Conservation (phyloP, 2,329 filamentous ascomycete species). For the Sporothrix schenckii region DNA sequence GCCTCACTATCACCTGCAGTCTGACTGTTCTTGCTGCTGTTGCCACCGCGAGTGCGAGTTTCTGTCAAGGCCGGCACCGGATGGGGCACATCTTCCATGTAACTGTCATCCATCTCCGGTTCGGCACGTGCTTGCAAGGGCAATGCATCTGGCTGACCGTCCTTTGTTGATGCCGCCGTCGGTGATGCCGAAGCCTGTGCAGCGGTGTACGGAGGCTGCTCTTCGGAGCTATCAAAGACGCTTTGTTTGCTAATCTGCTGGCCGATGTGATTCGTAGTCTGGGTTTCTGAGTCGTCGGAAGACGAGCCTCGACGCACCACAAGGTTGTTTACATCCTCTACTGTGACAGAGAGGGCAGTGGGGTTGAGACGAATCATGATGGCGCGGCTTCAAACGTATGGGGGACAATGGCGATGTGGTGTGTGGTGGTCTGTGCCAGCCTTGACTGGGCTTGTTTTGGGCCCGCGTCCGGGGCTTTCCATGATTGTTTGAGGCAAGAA, state of each 20-base stretch:
- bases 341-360: slow-evolving; percentile 47
- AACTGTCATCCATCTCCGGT: neutral
- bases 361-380: slow-evolving; percentile 49
- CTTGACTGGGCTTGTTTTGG: neutral
- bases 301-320: slow-evolving; percentile 32
- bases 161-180: neutral
- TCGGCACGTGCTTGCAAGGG: neutral
- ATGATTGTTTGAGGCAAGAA: neutral
- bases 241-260: neutral
- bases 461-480: neutral
- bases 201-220: neutral
- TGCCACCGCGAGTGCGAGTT: neutral
- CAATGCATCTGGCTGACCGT: neutral
- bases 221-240: slow-evolving; percentile 36
- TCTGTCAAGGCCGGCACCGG: neutral
- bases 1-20: neutral
- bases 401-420: neutral
- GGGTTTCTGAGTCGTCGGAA: neutral
- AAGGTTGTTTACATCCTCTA: slow-evolving; percentile 48
- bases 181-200: neutral
- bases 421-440: neutral
- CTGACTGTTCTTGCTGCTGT: neutral
- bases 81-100: neutral
- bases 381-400: neutral
- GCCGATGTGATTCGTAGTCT: neutral